Conservation (phyloP, 768 basidiomycete genomes). For the Sporobolomyces roseus region DNA sequence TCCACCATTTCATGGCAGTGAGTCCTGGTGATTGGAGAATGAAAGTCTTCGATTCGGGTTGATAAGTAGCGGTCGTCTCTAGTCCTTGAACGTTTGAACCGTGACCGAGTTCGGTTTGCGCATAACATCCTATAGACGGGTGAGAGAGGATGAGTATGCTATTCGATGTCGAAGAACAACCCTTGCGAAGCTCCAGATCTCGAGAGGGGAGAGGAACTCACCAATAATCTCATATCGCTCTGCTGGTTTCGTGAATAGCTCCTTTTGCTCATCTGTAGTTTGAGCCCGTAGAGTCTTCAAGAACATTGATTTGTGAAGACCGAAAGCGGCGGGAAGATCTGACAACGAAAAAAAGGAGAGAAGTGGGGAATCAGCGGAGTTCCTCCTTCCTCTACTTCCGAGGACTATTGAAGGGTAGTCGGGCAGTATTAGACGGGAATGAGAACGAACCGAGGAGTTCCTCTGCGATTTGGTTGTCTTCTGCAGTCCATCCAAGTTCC, state of each 20-base stretch:
- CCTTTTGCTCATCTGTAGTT: constrained; percentile 44
- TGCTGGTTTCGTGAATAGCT: constrained; percentile 46
- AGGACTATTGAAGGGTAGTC: not conserved
- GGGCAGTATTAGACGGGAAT: not conserved
- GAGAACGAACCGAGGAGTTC: constrained; percentile 35
- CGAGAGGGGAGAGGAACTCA: not conserved
- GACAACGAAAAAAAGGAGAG: not conserved
- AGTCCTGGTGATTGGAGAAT: constrained; percentile 71
- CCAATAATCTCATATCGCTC: constrained; percentile 43
- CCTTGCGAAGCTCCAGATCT: not conserved
- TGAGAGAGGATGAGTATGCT: not conserved
- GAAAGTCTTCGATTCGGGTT: constrained; percentile 64
- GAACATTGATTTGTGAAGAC: constrained; percentile 41
- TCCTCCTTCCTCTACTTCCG: not conserved
- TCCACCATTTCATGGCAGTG: constrained; percentile 79
- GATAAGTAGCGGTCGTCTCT: constrained; percentile 72
- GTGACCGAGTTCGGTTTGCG: constrained; percentile 55
- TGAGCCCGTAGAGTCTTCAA: constrained; percentile 40
- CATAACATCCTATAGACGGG: constrained; percentile 30
- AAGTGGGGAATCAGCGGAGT: constrained; percentile 12
- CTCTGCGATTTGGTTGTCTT: constrained; percentile 41
- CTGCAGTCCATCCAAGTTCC: constrained; percentile 41
- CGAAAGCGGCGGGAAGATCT: constrained; percentile 39
- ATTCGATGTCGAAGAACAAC: not conserved
- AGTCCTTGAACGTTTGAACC: constrained; percentile 66